These are phyloP conservation scores for Beauveria varroae DNA, from an alignment of 2,329 filamentous ascomycete species.

Conservation along the genomic window DNA sequence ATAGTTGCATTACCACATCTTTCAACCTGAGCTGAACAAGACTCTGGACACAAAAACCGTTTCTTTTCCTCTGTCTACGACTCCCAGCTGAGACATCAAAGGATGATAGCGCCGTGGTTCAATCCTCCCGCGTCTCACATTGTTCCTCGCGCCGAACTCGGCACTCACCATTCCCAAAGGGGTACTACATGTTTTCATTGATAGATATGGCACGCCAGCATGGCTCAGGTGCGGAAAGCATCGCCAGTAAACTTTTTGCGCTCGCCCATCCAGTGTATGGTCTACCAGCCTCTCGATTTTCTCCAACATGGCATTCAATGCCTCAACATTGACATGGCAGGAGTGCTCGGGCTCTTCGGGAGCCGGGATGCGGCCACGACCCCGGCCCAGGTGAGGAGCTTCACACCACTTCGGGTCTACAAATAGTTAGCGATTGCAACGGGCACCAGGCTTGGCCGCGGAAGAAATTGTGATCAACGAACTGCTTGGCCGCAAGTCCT, in stretches of 20 bases:
- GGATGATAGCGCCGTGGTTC: not conserved
- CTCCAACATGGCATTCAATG: not conserved
- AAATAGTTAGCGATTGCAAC: not conserved
- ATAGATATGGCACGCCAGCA: not conserved
- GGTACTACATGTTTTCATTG: not conserved
- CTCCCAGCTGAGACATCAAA: not conserved
- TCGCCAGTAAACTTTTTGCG: not conserved
- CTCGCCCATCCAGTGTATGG: not conserved
- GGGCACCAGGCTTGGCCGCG: conserved; percentile 1
- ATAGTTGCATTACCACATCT: not conserved
- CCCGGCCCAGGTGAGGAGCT: not conserved
- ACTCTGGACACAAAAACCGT: not conserved
- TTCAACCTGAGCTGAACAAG: not conserved
- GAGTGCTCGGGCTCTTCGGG: not conserved
- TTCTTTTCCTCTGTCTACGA: not conserved
- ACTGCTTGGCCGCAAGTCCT: not conserved
- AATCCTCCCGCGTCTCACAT: not conserved
- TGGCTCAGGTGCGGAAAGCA: not conserved
- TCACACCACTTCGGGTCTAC: not conserved
- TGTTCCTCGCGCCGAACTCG: not conserved
- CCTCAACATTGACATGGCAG: not conserved
- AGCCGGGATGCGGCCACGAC: not conserved
- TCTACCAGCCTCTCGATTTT: not conserved
- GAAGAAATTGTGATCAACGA: conserved; percentile 9
- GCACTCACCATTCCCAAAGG: not conserved